These are phyloP conservation scores for Thermoascus crustaceus DNA, from an alignment of 2,329 filamentous ascomycete genomes.

Conservation along the genomic window DNA sequence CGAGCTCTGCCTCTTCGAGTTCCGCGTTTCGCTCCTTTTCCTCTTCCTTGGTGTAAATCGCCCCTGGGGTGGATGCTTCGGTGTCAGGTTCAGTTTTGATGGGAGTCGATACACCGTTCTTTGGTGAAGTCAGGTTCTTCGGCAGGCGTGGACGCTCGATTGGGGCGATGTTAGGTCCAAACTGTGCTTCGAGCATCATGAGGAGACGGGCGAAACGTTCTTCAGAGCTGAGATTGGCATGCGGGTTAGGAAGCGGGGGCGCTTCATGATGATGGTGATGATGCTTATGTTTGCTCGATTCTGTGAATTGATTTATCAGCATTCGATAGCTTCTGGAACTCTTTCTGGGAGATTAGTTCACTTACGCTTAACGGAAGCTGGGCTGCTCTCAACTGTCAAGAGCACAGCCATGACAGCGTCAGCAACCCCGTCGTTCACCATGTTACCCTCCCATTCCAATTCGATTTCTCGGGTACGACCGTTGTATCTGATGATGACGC, in stretches of 20 bases:
- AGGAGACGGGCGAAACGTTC: constrained; percentile 79
- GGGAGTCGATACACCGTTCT: constrained; percentile 8
- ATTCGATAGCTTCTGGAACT: constrained; percentile 7
- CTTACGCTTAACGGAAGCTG: constrained; percentile 85
- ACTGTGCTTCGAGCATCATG: constrained; percentile 96
- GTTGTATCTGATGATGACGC: constrained; percentile 71
- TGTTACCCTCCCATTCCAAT: constrained; percentile 95
- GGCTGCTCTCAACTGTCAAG: constrained; percentile 84
- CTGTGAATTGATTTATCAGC: constrained; percentile 30
- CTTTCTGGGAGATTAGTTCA: constrained; percentile 5
- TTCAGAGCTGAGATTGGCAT: constrained; percentile 60
- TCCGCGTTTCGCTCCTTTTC: constrained; percentile 39
- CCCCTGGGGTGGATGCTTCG: constrained; percentile 11
- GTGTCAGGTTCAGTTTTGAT: constrained; percentile 12
- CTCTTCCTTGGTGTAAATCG: constrained; percentile 22
- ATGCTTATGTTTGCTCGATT: constrained; percentile 55
- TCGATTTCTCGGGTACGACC: constrained; percentile 68
- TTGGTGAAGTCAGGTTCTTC: constrained; percentile 12
- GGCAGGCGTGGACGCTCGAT: constrained; percentile 55
- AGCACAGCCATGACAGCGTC: constrained; percentile 92
- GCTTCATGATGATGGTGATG: constrained; percentile 31
- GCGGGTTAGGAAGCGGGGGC: constrained; percentile 56
- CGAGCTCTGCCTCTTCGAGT: constrained; percentile 59
- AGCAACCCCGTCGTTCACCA: constrained; percentile 96
- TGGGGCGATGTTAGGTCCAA: constrained; percentile 76